Evolutionary conservation across 1,284 basidiomycete genomes (phyloP), one percentile per base, ranked within the genome.

Genomic region (Neonothopanus nambi): DNA sequence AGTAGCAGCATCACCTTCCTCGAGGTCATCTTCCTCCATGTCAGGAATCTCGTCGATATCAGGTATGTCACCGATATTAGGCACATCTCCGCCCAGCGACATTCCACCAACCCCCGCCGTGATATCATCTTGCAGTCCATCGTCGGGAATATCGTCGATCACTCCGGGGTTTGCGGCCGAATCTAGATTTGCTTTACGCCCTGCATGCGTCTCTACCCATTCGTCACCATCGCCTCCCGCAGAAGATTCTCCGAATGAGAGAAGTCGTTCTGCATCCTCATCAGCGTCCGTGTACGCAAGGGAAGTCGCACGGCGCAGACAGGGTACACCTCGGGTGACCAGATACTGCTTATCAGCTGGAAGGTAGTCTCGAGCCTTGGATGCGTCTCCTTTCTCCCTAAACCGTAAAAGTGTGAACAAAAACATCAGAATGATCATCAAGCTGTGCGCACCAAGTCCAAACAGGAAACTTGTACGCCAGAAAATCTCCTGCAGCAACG

Each of bases 321-420:
- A 97, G 5, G 95, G 92, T 20, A 98, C 95, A 59, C 94, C 94
- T 35, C 89, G 85, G 42, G 91, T 94, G 64, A 98, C 85, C 52
- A 99, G 85, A 70, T 96, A 99, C 70, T 99, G 96, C 76, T 97
- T 99, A 73, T 96, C 93, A 3, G 79, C 67, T 0, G 96, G 97
- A 17, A 99, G 82, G 72, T 93, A 99, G 63, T 98, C 95, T 59
- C 95, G 82, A 24, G 82, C 77, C 74, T 92, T 93, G 37, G 85
- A 82, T 45, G 87, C 66, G 63, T 97, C 93, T 52, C 93, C 94
- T 62, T 86, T 89, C 75, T 95, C 91, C 93, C 93, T 95, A 62
- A 26, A 47, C 24, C 41, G 35, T 23, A 8, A 40, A 51, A 36
- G 5, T 21, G 3, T 51, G 21, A 44, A 42, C 30, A 17, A 36